Evolutionary conservation across 345 rosid genomes (phyloP).

Genomic region (Barbarea vulgaris): DNA sequence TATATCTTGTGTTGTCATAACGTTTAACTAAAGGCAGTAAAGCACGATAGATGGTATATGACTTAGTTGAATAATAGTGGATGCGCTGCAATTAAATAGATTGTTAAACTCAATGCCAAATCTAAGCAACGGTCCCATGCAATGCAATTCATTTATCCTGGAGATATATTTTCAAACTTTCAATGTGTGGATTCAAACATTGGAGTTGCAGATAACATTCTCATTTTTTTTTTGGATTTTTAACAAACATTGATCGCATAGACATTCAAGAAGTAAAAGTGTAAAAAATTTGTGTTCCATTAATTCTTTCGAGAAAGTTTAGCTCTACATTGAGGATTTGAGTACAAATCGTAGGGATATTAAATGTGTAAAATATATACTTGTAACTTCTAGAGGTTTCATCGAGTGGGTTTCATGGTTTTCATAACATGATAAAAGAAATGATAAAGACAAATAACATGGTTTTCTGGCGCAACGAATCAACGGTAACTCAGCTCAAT

Average conservation of each 20-base stretch:
- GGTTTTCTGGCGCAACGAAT: too few relatives aligned
- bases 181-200: not conserved
- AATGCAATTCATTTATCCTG: not conserved
- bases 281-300: too few relatives aligned
- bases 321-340: too few relatives aligned
- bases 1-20: not conserved
- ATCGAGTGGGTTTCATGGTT: too few relatives aligned
- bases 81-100: not conserved
- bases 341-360: too few relatives aligned
- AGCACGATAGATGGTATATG: not conserved
- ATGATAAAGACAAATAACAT: too few relatives aligned
- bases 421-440: too few relatives aligned
- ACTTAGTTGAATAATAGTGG: not conserved
- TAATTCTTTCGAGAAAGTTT: too few relatives aligned
- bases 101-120: not conserved
- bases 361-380: too few relatives aligned
- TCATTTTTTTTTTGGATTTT: not conserved
- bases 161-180: not conserved
- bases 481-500: too few relatives aligned
- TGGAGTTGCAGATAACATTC: not conserved
- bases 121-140: not conserved
- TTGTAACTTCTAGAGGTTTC: too few relatives aligned
- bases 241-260: not conserved
- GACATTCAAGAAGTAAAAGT: not conserved
- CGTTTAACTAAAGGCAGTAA: not conserved